Base-by-base conservation (phyloP, 352 stramenopile species). In the Globisporangium uncinulatum region DNA sequence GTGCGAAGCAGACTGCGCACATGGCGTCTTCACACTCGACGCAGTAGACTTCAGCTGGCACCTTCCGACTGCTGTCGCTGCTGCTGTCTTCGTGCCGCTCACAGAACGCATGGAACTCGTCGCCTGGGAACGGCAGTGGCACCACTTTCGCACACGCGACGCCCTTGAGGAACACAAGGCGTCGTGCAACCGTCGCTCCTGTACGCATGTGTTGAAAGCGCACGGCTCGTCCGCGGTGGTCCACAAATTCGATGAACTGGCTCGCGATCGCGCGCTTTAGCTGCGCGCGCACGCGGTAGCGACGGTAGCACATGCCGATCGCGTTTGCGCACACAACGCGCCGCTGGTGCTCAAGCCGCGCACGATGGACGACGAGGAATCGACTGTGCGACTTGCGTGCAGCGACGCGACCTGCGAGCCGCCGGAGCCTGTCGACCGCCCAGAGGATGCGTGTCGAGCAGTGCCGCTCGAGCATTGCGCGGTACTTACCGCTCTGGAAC, bases 11-110 rank as follows among this genome's bases (percentile, higher is more conserved):
- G 13, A 70, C 53, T 9, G 44, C 46, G 53, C 79, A 91, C 81
- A 87, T 86, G 1, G 66, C 64, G 57, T 87, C 76, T 67, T 91
- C 81, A 48, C 81, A 91, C 45, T 87, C 73, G 19, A 83, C 53
- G 48, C 81, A 91, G 57, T 91, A 91, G 3, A 87, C 59, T 13
- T 72, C 51, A 0, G 81, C 78, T 0, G 65, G 59, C 37, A 78
- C 62, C 53, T 59, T 71, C 11, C 8, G 34, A 13, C 43, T 65
- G 14, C 50, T 17, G 4, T 17, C 21, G 9, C 7, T 41, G 6
- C 57, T 54, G 24, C 57, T 74, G 44, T 77, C 77, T 51, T 91
- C 79, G 42, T 91, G 81, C 1, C 81, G 81, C 51, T 79, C 70
- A 50, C 81, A 91, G 51, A 85, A 74, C 0, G 81, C 73, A 10